phyloP scores from a whole-genome alignment of 1,284 basidiomycete genomes.

The Trametes versicolor region DNA sequence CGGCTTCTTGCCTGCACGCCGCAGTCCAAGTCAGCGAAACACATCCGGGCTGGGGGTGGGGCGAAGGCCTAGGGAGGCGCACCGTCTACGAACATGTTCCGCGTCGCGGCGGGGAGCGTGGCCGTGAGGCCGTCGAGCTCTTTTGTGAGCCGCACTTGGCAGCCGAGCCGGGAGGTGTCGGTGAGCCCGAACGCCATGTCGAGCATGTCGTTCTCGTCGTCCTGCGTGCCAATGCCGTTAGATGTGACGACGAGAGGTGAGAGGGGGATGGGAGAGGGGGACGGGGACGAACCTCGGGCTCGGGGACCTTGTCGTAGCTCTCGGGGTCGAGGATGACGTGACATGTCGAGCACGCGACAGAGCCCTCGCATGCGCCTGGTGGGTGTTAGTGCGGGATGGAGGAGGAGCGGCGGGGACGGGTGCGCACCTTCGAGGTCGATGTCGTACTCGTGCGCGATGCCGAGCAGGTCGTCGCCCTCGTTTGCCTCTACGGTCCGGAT shows the following conservation, averaged over 20 bases:
- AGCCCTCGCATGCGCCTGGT: constrained; percentile 94
- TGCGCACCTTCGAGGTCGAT: constrained; percentile 94
- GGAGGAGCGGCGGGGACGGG: constrained; percentile 5
- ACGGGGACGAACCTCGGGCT: constrained; percentile 68
- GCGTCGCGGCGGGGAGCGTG: constrained; percentile 90
- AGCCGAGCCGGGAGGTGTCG: constrained; percentile 87
- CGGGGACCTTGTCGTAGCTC: constrained; percentile 86
- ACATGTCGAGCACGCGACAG: constrained; percentile 97
- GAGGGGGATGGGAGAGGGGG: not conserved
- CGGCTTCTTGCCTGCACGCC: not conserved
- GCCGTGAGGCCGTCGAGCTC: constrained; percentile 90
- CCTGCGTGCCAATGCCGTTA: constrained; percentile 45
- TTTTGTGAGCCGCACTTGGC: constrained; percentile 86
- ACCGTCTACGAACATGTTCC: constrained; percentile 98
- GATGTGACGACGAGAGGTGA: not conserved
- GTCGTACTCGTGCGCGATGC: constrained; percentile 95
- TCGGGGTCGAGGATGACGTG: constrained; percentile 91
- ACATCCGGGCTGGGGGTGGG: not conserved
- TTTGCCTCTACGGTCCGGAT: constrained; percentile 93
- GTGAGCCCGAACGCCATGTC: constrained; percentile 98
- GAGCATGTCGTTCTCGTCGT: constrained; percentile 99
- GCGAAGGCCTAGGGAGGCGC: constrained; percentile 1
- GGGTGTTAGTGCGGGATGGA: not conserved
- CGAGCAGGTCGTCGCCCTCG: constrained; percentile 93
- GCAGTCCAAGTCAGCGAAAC: not conserved